These are phyloP conservation scores for Reutealis trisperma DNA, from an alignment of 345 rosid species.

Conservation along the genomic window DNA sequence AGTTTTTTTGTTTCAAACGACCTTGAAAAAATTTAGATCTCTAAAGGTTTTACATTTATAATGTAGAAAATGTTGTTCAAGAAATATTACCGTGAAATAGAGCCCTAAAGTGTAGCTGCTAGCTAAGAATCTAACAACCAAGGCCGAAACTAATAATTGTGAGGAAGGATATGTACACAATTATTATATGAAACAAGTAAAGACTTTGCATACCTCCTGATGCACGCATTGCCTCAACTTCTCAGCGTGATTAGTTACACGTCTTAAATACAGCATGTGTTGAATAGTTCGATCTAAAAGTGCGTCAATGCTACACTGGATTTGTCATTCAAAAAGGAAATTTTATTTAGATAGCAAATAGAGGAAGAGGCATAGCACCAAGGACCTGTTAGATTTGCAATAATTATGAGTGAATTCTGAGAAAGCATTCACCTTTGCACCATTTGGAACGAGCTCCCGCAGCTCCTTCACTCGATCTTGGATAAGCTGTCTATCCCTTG, in stretches of 20 bases:
- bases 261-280: slow-evolving; percentile 57
- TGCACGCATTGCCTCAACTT: slow-evolving; percentile 47
- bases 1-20: no score
- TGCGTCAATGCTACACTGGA: slow-evolving; percentile 74
- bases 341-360: background rate
- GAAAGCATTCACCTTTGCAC: slow-evolving; percentile 44
- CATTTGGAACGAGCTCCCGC: slow-evolving; percentile 63
- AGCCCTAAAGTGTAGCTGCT: background rate
- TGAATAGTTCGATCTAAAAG: slow-evolving; percentile 58
- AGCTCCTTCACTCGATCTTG: slow-evolving; percentile 73
- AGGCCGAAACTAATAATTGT: background rate
- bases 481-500: slow-evolving; percentile 69
- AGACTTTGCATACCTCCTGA: slow-evolving; percentile 42
- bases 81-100: no score
- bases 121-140: no score
- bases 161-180: no score
- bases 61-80: no score
- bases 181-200: background rate
- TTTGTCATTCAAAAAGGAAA: slow-evolving; percentile 5
- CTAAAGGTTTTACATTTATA: no score
- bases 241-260: slow-evolving; percentile 55
- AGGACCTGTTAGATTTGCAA: background rate
- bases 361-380: background rate
- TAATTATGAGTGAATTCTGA: background rate
- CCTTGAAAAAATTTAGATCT: no score